Base-by-base conservation (phyloP, 139 green algal genomes). In the Edaphochlamys debaryana region DNA sequence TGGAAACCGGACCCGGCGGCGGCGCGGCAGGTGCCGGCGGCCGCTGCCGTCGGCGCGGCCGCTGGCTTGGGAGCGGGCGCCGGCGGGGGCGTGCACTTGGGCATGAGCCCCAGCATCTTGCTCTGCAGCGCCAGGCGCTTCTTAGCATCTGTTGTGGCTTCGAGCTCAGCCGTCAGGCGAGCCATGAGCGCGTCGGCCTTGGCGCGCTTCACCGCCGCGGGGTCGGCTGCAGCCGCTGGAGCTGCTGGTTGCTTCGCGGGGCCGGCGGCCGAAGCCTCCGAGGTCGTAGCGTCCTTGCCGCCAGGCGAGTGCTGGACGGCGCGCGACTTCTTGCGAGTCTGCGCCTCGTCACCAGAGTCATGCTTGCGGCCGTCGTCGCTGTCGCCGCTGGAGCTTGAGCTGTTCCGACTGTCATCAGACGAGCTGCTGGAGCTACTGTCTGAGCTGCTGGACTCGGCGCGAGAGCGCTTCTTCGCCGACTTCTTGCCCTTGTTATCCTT, bases 21-120 rank as follows among this genome's bases (percentile, higher is more conserved):
- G 37, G 4, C 38, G 8, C 29, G 40, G 13, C 40, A 38, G 30
- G 4, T 50, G 37, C 50, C 29, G 13, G 56, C 36, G 20, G 54
- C 7, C 25, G 41, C 42, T 8, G 4, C 40, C 45, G 8, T 30
- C n/a, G 69, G 9, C 45, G 34, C 32, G 0, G 29, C 42, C 5
- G 13, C 0, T 40, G 29, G 30, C 42, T 7, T 2, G 27, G 37
- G 23, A 3, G 13, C 6, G 8, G 4, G 8, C 6, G 38, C 38
- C 38, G 32, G 63, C 30, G 52, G 30, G 32, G 41, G 62, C 63
- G 64, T 67, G 66, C 78, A 84, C 25, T 69, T 77, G 0, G 78
- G 48, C 27, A 84, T 50, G 27, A 84, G 34, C 41, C 41, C 30
- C 27, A 84, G 45, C 58, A 77, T 76, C 36, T 84, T 84, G 29